phyloP scores from a whole-genome alignment of 345 rosid species.

The Rhodamnia argentea region DNA sequence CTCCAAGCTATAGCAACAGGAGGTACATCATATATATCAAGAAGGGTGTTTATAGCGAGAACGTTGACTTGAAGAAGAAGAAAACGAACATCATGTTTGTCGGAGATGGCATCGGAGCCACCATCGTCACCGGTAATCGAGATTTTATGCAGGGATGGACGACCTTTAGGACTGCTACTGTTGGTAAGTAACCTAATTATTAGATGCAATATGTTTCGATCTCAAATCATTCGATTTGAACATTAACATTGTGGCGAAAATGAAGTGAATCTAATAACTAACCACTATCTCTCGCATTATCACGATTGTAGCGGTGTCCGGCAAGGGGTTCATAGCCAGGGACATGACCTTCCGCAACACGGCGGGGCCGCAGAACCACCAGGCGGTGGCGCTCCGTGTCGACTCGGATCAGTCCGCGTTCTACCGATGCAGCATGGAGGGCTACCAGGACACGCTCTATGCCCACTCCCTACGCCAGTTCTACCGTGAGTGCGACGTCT shows the following conservation, averaged over 20 bases:
- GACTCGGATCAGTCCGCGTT: slow-evolving; percentile 74
- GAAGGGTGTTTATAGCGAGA: slow-evolving; percentile 69
- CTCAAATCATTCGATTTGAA: background rate
- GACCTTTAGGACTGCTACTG: slow-evolving; percentile 88
- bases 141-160: slow-evolving; percentile 91
- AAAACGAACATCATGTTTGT: slow-evolving; percentile 64
- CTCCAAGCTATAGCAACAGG: slow-evolving; percentile 60
- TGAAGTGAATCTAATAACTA: background rate
- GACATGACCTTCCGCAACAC: slow-evolving; percentile 79
- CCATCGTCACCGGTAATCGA: slow-evolving; percentile 55
- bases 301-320: slow-evolving; percentile 59
- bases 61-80: slow-evolving; percentile 66
- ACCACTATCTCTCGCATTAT: background rate
- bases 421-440: slow-evolving; percentile 68
- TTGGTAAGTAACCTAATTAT: slow-evolving; percentile 33
- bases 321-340: slow-evolving; percentile 81
- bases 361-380: slow-evolving; percentile 65
- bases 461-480: slow-evolving; percentile 82
- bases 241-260: background rate
- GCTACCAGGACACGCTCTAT: slow-evolving; percentile 86
- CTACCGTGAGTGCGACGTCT: slow-evolving; percentile 63
- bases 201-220: background rate
- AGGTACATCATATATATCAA: slow-evolving; percentile 57
- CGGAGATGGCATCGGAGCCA: slow-evolving; percentile 72
- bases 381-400: slow-evolving; percentile 71